Evolutionary conservation across 805 yeast genomes (phyloP).

Genomic region (Wickerhamiella sorbophila): DNA sequence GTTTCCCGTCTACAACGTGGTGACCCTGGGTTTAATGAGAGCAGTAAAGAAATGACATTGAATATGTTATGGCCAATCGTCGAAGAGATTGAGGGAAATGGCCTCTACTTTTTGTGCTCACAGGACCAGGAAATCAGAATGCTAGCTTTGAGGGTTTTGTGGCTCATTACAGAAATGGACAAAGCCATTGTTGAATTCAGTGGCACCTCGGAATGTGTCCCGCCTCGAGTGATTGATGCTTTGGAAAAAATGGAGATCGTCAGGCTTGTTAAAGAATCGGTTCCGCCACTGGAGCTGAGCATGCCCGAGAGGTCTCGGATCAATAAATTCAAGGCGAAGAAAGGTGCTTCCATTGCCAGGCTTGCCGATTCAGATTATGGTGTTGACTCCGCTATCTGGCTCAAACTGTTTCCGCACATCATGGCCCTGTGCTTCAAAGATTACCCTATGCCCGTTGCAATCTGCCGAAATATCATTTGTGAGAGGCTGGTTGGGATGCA

Average conservation of each 20-base stretch:
- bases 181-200: slow-evolving; percentile 52
- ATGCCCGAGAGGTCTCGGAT: slow-evolving; percentile 65
- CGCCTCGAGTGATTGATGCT: slow-evolving; percentile 41
- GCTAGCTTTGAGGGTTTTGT: slow-evolving; percentile 58
- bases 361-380: slow-evolving; percentile 88
- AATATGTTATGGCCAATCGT: slow-evolving; percentile 60
- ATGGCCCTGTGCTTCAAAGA: slow-evolving; percentile 55
- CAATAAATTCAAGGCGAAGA: slow-evolving; percentile 40
- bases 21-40: slow-evolving; percentile 11
- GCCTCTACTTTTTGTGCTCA: slow-evolving; percentile 77
- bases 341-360: slow-evolving; percentile 53
- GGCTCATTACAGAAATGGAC: slow-evolving; percentile 77
- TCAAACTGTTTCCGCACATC: slow-evolving; percentile 67
- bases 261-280: slow-evolving; percentile 41
- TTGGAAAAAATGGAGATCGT: slow-evolving; percentile 57
- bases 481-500: slow-evolving; percentile 70
- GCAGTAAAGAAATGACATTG: slow-evolving; percentile 8
- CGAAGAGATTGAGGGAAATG: slow-evolving; percentile 94
- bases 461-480: slow-evolving; percentile 84
- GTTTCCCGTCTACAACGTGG: slow-evolving; percentile 23
- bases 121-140: slow-evolving; percentile 67
- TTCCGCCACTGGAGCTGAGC: slow-evolving; percentile 35
- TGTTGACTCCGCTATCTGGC: slow-evolving; percentile 94
- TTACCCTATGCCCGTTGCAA: slow-evolving; percentile 87
- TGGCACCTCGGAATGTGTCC: slow-evolving; percentile 13